Conservation (phyloP, 441 rosid genomes). For the Gossypium trilobum region DNA sequence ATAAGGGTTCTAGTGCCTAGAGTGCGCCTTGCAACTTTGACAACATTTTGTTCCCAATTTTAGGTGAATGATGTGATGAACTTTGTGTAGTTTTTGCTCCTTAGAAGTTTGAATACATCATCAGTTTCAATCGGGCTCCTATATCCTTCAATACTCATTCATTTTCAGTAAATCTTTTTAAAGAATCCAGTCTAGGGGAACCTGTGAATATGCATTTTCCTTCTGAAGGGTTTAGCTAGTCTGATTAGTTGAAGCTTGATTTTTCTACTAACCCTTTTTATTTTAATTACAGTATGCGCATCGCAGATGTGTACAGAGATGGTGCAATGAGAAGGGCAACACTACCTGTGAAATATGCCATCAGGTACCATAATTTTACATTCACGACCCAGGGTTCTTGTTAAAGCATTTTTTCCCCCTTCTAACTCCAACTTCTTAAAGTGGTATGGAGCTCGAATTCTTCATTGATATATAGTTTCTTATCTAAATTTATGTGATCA, state of each 20-base stretch:
- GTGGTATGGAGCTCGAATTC: background rate
- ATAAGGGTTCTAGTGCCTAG: background rate
- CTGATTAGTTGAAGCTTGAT: background rate
- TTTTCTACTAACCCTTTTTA: background rate
- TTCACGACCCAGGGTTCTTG: background rate
- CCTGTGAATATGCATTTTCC: background rate
- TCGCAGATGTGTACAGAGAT: conserved; percentile 65
- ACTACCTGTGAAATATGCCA: conserved; percentile 74
- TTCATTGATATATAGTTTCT: background rate
- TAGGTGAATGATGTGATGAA: background rate
- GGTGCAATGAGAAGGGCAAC: conserved; percentile 80
- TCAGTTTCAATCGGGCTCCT: background rate
- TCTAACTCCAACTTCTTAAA: background rate
- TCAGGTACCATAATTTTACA: conserved; percentile 34
- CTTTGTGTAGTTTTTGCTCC: background rate
- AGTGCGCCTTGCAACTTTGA: background rate
- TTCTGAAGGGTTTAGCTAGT: background rate
- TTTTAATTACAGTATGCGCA: conserved; percentile 55
- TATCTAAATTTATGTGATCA: background rate
- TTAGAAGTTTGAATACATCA: background rate
- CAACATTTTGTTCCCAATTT: background rate
- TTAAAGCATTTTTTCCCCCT: background rate
- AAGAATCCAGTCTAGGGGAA: background rate
- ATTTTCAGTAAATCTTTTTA: background rate
- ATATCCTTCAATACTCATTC: background rate